Conservation (phyloP, 1,139 yeast species). For the Hyphopichia buzzinii region DNA sequence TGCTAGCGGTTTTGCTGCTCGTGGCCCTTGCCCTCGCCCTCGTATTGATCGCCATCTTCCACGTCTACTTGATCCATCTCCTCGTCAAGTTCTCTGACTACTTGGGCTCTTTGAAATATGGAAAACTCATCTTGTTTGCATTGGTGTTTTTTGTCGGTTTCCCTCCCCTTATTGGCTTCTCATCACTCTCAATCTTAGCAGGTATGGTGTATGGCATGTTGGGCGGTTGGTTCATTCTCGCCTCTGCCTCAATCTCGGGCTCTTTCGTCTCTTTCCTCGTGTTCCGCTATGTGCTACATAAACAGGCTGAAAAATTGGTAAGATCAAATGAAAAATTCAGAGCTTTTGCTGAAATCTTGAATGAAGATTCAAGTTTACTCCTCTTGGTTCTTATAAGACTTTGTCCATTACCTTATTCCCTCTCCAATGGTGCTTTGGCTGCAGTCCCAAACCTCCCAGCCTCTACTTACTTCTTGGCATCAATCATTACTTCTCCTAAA, state of each 20-base stretch:
- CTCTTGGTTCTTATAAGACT: constrained; percentile 70
- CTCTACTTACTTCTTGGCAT: constrained; percentile 65
- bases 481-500: constrained; percentile 78
- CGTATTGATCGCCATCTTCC: constrained; percentile 44
- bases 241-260: constrained; percentile 69
- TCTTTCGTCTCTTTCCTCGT: constrained; percentile 69
- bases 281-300: constrained; percentile 59
- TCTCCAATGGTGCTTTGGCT: constrained; percentile 89
- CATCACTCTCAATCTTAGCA: constrained; percentile 61
- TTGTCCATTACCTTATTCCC: constrained; percentile 91
- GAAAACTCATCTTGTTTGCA: constrained; percentile 52
- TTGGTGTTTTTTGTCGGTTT: constrained; percentile 51
- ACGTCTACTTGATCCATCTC: constrained; percentile 40
- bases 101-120: constrained; percentile 46
- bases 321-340: constrained; percentile 63
- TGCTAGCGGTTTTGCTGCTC: constrained; percentile 10
- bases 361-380: constrained; percentile 60
- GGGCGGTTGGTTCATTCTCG: constrained; percentile 75
- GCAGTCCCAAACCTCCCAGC: constrained; percentile 74
- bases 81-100: constrained; percentile 46
- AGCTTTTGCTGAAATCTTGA: constrained; percentile 72
- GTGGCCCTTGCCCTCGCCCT: constrained; percentile 20
- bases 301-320: constrained; percentile 49
- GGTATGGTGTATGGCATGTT: constrained; percentile 88
- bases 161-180: constrained; percentile 88